phyloP scores from a whole-genome alignment of 2,329 filamentous ascomycete species.

The Ophiostoma tasmaniense region DNA sequence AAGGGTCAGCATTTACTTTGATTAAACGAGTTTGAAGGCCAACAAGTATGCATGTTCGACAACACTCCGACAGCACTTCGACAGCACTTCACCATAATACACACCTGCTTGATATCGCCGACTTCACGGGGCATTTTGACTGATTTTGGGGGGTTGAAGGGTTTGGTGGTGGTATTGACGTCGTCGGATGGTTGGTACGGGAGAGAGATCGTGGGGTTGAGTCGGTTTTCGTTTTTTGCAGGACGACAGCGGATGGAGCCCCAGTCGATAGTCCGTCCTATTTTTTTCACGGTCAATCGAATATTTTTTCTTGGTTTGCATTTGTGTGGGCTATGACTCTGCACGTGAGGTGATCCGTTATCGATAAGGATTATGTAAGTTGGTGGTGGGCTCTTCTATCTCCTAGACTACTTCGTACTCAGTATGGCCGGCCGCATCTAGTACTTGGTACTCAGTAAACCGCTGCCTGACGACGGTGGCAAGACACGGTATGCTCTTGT shows the following conservation, averaged over 20 bases:
- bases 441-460: no score
- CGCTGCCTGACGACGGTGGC: slow-evolving; percentile 8
- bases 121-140: slow-evolving; percentile 97
- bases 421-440: no score
- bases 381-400: no score
- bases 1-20: slow-evolving; percentile 12
- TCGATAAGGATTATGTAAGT: slow-evolving; percentile 9
- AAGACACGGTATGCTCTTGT: neutral
- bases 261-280: slow-evolving; percentile 2
- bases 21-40: neutral
- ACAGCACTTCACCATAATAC: slow-evolving; percentile 20
- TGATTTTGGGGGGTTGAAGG: slow-evolving; percentile 24
- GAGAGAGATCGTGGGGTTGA: slow-evolving; percentile 11
- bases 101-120: slow-evolving; percentile 87
- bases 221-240: slow-evolving; percentile 9
- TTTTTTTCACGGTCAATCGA: slow-evolving; percentile 8
- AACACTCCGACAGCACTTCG: neutral
- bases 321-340: slow-evolving; percentile 18
- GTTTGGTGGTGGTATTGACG: slow-evolving; percentile 23
- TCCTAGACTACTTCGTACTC: no score
- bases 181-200: slow-evolving; percentile 19
- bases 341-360: slow-evolving; percentile 16
- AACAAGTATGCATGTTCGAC: neutral
- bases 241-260: neutral
- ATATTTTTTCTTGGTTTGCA: slow-evolving; percentile 7